These are phyloP conservation scores for Trametes gibbosa DNA, from an alignment of 768 basidiomycete species.

Conservation along the genomic window DNA sequence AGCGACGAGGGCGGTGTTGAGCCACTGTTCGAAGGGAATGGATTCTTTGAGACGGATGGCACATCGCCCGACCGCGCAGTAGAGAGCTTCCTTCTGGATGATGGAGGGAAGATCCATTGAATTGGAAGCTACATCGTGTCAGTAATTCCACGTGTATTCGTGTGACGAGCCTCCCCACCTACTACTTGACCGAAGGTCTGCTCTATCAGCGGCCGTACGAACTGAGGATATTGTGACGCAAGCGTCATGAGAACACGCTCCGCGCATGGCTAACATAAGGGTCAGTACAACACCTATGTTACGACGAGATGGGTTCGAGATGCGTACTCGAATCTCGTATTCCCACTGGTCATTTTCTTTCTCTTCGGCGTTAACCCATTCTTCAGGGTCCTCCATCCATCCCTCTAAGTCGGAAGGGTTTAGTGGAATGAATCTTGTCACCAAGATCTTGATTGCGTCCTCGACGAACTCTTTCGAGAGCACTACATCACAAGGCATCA, in stretches of 20 bases:
- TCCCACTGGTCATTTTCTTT: constrained; percentile 92
- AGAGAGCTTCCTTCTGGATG: constrained; percentile 81
- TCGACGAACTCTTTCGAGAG: constrained; percentile 70
- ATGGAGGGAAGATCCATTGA: constrained; percentile 55
- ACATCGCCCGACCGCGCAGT: constrained; percentile 88
- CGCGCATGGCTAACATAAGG: constrained; percentile 69
- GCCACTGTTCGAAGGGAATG: constrained; percentile 72
- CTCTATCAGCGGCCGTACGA: constrained; percentile 65
- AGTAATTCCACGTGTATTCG: neutral
- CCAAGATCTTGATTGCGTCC: constrained; percentile 69
- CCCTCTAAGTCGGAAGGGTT: constrained; percentile 76
- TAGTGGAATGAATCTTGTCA: constrained; percentile 84
- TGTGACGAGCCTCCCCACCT: constrained; percentile 37
- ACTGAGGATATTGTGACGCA: constrained; percentile 63
- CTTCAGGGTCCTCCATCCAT: constrained; percentile 89
- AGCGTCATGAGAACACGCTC: constrained; percentile 89
- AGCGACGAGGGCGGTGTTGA: constrained; percentile 52
- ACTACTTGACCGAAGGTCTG: constrained; percentile 58
- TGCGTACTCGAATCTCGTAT: constrained; percentile 80
- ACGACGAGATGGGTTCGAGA: neutral
- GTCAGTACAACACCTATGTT: neutral
- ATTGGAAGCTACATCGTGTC: constrained; percentile 37
- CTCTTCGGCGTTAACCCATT: constrained; percentile 90
- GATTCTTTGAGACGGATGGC: constrained; percentile 55
- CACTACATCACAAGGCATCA: constrained; percentile 38